These are phyloP conservation scores for Intubia oerlemansii DNA, from an alignment of 2,329 filamentous ascomycete species.

Conservation along the genomic window DNA sequence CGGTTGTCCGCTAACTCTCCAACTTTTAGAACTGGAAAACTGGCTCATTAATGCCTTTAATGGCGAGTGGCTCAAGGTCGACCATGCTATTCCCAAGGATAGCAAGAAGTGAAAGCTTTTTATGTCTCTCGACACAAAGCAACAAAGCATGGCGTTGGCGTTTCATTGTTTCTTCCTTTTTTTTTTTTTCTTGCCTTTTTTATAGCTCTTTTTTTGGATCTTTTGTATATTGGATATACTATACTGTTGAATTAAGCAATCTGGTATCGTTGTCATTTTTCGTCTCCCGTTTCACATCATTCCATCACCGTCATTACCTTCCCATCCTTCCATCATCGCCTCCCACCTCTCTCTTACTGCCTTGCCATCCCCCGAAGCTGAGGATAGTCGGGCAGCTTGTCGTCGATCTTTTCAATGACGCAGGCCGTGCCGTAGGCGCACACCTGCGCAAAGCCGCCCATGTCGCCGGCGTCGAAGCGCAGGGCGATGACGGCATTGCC, in stretches of 20 bases:
- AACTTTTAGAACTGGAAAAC: slow-evolving; percentile 44
- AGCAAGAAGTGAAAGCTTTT: slow-evolving; percentile 1
- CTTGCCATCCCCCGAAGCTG: too few species aligned
- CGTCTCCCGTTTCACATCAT: not conserved
- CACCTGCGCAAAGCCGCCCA: slow-evolving; percentile 33
- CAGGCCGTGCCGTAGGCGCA: slow-evolving; percentile 39
- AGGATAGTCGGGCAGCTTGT: slow-evolving; percentile 9
- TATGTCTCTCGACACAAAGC: too few species aligned
- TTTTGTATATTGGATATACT: not conserved
- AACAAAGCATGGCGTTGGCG: slow-evolving; percentile 1
- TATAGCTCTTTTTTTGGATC: too few species aligned
- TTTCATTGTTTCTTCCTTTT: not conserved
- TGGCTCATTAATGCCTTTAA: slow-evolving; percentile 98
- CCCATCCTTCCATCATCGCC: too few species aligned
- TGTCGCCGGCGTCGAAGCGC: slow-evolving; percentile 33
- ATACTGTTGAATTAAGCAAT: too few species aligned
- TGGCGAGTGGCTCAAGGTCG: slow-evolving; percentile 63
- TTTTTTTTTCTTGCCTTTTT: not conserved
- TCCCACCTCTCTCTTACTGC: too few species aligned
- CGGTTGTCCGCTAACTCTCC: slow-evolving; percentile 14
- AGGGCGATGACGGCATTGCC: slow-evolving; percentile 39
- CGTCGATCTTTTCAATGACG: slow-evolving; percentile 31
- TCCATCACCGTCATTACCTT: not conserved
- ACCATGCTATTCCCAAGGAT: slow-evolving; percentile 24
- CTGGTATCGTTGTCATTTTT: not conserved